These are phyloP conservation scores for Podila epigama DNA, from an alignment of 192 early-diverging fungal genomes.

Conservation along the genomic window DNA sequence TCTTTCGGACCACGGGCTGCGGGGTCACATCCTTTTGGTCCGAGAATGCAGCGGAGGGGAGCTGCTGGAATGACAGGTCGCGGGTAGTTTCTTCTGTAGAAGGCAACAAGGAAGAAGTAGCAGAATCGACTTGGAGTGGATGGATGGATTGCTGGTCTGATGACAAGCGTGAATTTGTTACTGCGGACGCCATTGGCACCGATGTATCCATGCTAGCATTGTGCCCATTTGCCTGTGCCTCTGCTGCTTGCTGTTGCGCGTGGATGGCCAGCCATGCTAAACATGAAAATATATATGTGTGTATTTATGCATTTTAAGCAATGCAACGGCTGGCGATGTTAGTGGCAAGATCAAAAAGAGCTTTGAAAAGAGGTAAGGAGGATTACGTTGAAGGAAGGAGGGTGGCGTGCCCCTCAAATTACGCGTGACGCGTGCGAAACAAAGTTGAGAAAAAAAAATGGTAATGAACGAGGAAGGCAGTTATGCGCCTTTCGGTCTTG, in stretches of 20 bases:
- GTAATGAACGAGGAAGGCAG: too few species aligned
- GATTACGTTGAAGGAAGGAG: too few species aligned
- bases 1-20: conserved; percentile 14
- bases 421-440: too few species aligned
- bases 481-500: too few species aligned
- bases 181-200: not conserved
- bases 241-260: not conserved
- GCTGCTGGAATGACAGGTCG: too few species aligned
- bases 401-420: too few species aligned
- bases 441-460: too few species aligned
- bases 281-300: too few species aligned
- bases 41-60: not conserved
- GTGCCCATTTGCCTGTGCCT: not conserved
- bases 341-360: not conserved
- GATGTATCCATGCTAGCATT: not conserved
- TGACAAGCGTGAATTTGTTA: conserved; percentile 7
- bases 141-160: conserved; percentile 37
- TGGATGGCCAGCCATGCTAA: conserved; percentile 1
- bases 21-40: not conserved
- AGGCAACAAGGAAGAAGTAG: not conserved
- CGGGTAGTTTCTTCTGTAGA: too few species aligned
- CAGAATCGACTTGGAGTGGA: conserved; percentile 16
- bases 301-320: too few species aligned
- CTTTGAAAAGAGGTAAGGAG: too few species aligned
- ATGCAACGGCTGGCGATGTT: too few species aligned